Conservation (phyloP, 2,329 filamentous ascomycete species). For the Trichoderma guizhouense region DNA sequence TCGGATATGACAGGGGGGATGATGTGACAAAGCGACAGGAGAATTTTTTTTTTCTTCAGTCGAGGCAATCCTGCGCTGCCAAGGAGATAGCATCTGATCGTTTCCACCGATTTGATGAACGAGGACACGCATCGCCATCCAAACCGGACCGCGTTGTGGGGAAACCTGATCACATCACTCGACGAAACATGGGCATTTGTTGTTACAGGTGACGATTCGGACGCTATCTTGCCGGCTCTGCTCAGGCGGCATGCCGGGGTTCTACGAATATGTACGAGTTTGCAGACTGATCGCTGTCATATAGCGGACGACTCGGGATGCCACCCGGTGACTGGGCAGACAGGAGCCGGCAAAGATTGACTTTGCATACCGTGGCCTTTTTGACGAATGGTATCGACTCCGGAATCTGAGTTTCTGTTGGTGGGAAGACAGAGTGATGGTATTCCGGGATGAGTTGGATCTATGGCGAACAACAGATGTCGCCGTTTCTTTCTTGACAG, state of each 20-base stretch:
- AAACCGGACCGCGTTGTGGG: neutral
- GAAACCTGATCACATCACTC: neutral
- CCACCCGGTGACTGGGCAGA: neutral
- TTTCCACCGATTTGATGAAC: neutral
- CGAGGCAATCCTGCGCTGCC: neutral
- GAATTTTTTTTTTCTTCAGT: neutral
- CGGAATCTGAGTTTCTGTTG: neutral
- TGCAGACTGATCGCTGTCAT: neutral
- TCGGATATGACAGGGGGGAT: neutral
- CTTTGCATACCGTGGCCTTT: neutral
- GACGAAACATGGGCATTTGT: neutral
- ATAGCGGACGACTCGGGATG: neutral
- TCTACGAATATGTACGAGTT: neutral
- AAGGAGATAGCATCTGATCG: neutral
- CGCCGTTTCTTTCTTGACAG: neutral
- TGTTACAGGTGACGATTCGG: slow-evolving; percentile 1
- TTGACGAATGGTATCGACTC: neutral
- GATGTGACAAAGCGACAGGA: neutral
- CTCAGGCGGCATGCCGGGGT: neutral
- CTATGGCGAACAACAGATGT: neutral
- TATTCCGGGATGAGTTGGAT: neutral
- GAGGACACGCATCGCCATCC: neutral
- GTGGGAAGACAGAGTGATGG: neutral
- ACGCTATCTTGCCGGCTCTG: neutral
- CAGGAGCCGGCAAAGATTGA: neutral